Conservation (phyloP, 768 basidiomycete species). For the Lactarius indigo region DNA sequence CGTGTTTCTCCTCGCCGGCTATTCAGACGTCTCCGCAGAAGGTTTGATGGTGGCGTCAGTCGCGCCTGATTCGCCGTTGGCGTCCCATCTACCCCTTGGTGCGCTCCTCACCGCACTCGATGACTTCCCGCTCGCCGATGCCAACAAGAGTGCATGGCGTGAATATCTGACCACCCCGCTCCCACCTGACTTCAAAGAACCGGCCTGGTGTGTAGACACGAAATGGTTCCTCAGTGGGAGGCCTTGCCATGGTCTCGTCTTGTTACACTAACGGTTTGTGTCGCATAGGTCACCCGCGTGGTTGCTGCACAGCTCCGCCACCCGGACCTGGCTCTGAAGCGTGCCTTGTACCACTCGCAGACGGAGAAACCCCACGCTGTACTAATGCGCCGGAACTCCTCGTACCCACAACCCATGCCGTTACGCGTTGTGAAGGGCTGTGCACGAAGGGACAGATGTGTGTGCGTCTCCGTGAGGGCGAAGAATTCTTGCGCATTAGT, state of each 20-base stretch:
- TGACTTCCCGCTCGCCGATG: constrained; percentile 47
- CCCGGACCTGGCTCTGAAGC: constrained; percentile 8
- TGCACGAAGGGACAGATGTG: constrained; percentile 49
- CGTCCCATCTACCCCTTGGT: constrained; percentile 51
- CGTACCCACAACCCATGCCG: constrained; percentile 18
- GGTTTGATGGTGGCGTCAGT: constrained; percentile 58
- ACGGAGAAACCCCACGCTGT: constrained; percentile 39
- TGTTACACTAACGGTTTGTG: constrained; percentile 21
- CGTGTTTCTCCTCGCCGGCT: constrained; percentile 37
- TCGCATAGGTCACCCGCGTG: constrained; percentile 30
- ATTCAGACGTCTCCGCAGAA: constrained; percentile 46
- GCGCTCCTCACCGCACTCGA: constrained; percentile 63
- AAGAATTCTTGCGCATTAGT: constrained; percentile 52
- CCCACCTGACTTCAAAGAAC: constrained; percentile 8
- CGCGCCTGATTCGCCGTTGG: constrained; percentile 57
- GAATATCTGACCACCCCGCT: constrained; percentile 37
- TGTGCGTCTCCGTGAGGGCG: constrained; percentile 46
- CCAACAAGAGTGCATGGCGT: constrained; percentile 43
- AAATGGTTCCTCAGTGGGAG: constrained; percentile 33
- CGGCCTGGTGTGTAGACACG: constrained; percentile 23
- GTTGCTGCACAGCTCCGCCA: constrained; percentile 27
- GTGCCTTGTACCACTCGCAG: constrained; percentile 44
- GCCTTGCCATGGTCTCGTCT: not conserved
- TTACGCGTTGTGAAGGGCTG: constrained; percentile 41
- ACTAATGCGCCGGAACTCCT: constrained; percentile 57